These are phyloP conservation scores for Xylariomycetidae sp. DNA, from an alignment of 2,329 filamentous ascomycete species.

Conservation along the genomic window DNA sequence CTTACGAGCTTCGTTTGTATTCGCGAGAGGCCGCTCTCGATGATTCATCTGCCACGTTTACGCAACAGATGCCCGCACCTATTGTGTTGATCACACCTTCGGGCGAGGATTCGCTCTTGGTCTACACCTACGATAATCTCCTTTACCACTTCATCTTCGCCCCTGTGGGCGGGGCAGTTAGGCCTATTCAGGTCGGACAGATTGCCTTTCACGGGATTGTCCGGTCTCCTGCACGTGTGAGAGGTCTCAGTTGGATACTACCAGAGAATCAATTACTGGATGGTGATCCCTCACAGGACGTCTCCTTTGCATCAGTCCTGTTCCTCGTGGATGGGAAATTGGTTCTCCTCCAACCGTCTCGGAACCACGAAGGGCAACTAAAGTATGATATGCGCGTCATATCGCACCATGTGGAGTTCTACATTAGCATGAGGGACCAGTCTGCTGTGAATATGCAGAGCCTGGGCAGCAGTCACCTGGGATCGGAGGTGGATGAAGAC, in stretches of 20 bases:
- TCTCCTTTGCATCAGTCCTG: constrained; percentile 84
- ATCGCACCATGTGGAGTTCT: constrained; percentile 93
- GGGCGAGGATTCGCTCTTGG: constrained; percentile 87
- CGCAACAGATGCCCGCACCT: constrained; percentile 72
- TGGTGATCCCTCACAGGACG: constrained; percentile 92
- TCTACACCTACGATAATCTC: constrained; percentile 95
- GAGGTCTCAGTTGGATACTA: constrained; percentile 91
- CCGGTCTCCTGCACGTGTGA: constrained; percentile 82
- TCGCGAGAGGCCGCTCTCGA: constrained; percentile 80
- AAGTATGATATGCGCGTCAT: constrained; percentile 99
- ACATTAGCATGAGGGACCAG: constrained; percentile 86
- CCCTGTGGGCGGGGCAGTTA: constrained; percentile 60
- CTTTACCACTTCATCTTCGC: constrained; percentile 93
- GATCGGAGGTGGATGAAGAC: constrained; percentile 28
- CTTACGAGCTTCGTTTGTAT: constrained; percentile 85
- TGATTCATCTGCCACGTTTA: constrained; percentile 64
- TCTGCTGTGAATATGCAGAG: constrained; percentile 36
- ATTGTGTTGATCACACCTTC: constrained; percentile 87
- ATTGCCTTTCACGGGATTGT: constrained; percentile 98
- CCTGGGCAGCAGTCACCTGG: constrained; percentile 21
- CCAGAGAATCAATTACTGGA: constrained; percentile 84
- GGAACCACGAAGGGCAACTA: constrained; percentile 73
- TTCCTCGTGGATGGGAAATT: constrained; percentile 98
- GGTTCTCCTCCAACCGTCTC: constrained; percentile 80
- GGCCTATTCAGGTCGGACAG: constrained; percentile 88